Conservation (phyloP, 441 rosid genomes). For the Syzygium malaccense region DNA sequence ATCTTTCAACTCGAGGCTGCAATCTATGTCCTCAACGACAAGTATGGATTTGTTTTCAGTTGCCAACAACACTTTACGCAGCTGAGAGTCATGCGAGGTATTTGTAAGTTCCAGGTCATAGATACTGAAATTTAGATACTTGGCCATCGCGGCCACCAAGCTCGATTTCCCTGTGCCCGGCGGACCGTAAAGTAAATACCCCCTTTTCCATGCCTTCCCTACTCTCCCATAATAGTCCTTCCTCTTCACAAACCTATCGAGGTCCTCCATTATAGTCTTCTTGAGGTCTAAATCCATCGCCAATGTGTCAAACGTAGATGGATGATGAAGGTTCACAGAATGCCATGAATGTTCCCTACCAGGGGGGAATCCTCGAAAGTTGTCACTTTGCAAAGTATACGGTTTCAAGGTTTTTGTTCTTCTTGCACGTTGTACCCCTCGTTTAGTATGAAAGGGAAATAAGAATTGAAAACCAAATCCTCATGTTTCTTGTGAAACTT, state of each 20-base stretch:
- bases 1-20: background rate
- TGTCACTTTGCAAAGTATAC: background rate
- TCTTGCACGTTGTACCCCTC: background rate
- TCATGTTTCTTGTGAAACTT: slow-evolving; percentile 8
- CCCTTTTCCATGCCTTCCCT: slow-evolving; percentile 15
- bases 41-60: slow-evolving; percentile 4
- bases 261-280: slow-evolving; percentile 3
- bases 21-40: slow-evolving; percentile 6
- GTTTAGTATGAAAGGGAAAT: background rate
- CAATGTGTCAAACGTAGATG: background rate
- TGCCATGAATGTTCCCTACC: background rate
- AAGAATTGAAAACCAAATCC: slow-evolving; percentile 1
- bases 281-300: background rate
- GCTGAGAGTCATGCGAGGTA: background rate
- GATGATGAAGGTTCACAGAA: slow-evolving; percentile 8
- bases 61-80: background rate
- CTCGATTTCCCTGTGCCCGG: slow-evolving; percentile 9
- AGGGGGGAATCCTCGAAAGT: background rate
- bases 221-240: slow-evolving; percentile 5
- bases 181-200: background rate
- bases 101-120: slow-evolving; percentile 1
- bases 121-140: slow-evolving; percentile 7
- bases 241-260: slow-evolving; percentile 10
- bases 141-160: slow-evolving; percentile 8
- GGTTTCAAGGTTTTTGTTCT: background rate